Percentiles rank a stretch among this genome's conserved stretches.
Conservation (phyloP, 495 filamentous ascomycete genomes). For the Melanomma pulvis-pyrius region DNA sequence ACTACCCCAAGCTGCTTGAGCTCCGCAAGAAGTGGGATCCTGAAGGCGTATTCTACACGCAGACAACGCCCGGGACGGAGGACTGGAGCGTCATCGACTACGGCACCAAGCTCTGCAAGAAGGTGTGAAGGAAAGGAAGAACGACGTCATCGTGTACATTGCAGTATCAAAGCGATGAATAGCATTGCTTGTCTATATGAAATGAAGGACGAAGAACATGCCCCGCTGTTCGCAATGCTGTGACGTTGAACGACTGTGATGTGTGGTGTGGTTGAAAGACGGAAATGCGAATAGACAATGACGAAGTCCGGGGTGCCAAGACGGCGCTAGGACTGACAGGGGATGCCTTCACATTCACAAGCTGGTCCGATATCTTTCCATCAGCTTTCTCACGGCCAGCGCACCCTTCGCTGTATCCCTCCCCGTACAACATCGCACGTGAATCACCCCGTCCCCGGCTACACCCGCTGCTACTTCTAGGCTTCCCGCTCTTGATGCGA, state of each 20-base stretch:
- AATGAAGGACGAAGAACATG: neutral
- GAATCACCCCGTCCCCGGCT: neutral
- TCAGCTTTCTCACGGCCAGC: neutral
- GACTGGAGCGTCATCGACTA: conserved; percentile 36
- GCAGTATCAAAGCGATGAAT: neutral
- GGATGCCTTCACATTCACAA: conserved; percentile 9
- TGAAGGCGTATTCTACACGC: conserved; percentile 57
- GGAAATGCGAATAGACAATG: neutral
- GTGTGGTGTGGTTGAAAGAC: too few species aligned
- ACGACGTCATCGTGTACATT: neutral
- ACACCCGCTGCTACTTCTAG: neutral
- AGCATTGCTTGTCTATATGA: neutral
- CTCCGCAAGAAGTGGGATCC: conserved; percentile 62
- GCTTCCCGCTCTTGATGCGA: conserved; percentile 13
- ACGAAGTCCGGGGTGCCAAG: neutral
- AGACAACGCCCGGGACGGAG: conserved; percentile 35
- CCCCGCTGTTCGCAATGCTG: too few species aligned
- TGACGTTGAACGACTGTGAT: too few species aligned
- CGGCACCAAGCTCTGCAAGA: conserved; percentile 35
- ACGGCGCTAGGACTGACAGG: neutral
- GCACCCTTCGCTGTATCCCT: neutral
- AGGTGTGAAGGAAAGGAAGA: neutral
- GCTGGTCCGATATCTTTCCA: conserved; percentile 9
- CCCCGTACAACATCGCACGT: neutral
- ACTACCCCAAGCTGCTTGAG: conserved; percentile 54